Percentiles rank a stretch among this genome's conserved stretches.
phyloP scores from a whole-genome alignment of 2,329 filamentous ascomycete genomes.

The Cladophialophora yegresii region DNA sequence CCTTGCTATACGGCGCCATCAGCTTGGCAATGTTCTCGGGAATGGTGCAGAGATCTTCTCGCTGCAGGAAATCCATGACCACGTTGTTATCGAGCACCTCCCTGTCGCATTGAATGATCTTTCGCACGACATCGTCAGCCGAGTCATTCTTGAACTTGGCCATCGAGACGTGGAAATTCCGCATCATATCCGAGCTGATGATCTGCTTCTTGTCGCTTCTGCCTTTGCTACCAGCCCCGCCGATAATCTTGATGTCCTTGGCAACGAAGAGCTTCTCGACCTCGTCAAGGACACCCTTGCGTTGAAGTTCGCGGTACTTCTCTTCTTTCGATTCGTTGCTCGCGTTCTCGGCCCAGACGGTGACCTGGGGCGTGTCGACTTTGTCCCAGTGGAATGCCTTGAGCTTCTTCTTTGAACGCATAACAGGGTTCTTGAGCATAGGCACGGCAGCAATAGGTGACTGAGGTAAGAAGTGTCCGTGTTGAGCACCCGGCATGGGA shows the following conservation, averaged over 20 bases:
- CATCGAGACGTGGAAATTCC: slow-evolving; percentile 88
- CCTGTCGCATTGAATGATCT: slow-evolving; percentile 92
- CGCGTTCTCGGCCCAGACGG: slow-evolving; percentile 88
- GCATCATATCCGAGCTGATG: slow-evolving; percentile 85
- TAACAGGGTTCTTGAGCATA: slow-evolving; percentile 72
- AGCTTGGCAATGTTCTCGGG: slow-evolving; percentile 87
- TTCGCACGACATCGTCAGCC: slow-evolving; percentile 81
- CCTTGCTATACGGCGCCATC: slow-evolving; percentile 92
- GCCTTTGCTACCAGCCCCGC: slow-evolving; percentile 65
- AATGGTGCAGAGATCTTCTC: slow-evolving; percentile 88
- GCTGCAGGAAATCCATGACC: slow-evolving; percentile 94
- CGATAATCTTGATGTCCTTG: slow-evolving; percentile 90
- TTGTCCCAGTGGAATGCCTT: slow-evolving; percentile 99
- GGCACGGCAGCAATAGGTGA: slow-evolving; percentile 59
- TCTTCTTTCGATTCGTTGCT: slow-evolving; percentile 90
- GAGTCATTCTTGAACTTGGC: slow-evolving; percentile 86
- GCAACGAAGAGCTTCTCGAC: slow-evolving; percentile 97
- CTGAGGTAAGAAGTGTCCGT: slow-evolving; percentile 73
- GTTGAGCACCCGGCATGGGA: slow-evolving; percentile 59
- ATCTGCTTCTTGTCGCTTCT: slow-evolving; percentile 97
- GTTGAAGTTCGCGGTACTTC: slow-evolving; percentile 89
- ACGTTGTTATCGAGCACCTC: slow-evolving; percentile 86
- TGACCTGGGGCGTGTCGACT: slow-evolving; percentile 86
- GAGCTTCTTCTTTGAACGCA: slow-evolving; percentile 96
- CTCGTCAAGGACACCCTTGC: slow-evolving; percentile 94